phyloP scores from a whole-genome alignment of 352 stramenopile species.

The Phytophthora fragariae region DNA sequence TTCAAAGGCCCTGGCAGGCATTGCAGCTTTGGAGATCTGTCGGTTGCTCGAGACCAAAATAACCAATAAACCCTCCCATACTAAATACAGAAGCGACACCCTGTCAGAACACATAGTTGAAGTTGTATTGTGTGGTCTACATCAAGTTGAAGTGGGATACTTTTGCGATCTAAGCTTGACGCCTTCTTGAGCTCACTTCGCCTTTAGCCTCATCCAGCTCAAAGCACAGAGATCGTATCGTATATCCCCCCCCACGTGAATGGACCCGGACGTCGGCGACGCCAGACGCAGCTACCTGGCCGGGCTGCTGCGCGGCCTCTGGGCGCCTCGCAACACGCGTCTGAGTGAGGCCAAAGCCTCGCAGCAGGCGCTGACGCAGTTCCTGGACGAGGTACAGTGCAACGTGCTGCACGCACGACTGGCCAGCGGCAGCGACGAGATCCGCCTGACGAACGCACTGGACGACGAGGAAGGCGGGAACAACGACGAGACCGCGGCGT shows the following conservation, averaged over 20 bases:
- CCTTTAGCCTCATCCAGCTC: background rate
- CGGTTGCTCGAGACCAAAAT: constrained; percentile 7
- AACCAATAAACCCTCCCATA: constrained; percentile 12
- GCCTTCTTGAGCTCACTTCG: constrained; percentile 11
- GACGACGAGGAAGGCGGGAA: constrained; percentile 17
- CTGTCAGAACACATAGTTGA: constrained; percentile 33
- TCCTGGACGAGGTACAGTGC: constrained; percentile 79
- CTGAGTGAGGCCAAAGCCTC: constrained; percentile 50
- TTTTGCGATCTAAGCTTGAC: constrained; percentile 14
- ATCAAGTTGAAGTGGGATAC: constrained; percentile 22
- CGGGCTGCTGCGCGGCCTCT: constrained; percentile 70
- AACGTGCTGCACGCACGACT: constrained; percentile 66
- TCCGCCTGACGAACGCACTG: constrained; percentile 28
- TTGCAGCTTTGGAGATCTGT: background rate
- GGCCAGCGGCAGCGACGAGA: constrained; percentile 28
- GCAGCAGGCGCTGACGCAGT: constrained; percentile 61
- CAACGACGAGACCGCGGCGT: constrained; percentile 53
- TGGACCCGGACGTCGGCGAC: constrained; percentile 51
- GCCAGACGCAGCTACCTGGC: constrained; percentile 67
- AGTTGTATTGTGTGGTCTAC: background rate
- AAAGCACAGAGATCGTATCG: constrained; percentile 1
- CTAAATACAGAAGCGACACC: constrained; percentile 25
- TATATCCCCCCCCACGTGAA: constrained; percentile 11
- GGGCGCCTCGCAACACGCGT: constrained; percentile 49
- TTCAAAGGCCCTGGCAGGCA: background rate